Percentiles rank a stretch among this genome's conserved stretches.
Conservation (phyloP, 495 filamentous ascomycete species). For the Neurospora sp. region DNA sequence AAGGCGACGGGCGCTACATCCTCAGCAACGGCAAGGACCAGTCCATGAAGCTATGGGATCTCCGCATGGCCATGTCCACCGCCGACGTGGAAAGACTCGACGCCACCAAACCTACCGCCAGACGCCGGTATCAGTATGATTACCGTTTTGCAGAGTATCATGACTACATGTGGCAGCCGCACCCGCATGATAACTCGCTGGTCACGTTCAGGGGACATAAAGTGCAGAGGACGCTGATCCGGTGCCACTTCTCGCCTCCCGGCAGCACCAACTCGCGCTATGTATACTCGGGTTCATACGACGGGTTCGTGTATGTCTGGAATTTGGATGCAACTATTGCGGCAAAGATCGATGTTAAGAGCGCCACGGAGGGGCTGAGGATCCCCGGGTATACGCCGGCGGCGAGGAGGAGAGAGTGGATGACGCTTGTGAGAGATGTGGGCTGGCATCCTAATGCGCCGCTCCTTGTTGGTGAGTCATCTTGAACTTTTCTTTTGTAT, state of each 20-base stretch:
- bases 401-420: constrained; percentile 38
- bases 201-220: constrained; percentile 89
- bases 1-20: constrained; percentile 90
- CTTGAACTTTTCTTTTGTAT: not conserved
- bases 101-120: constrained; percentile 22
- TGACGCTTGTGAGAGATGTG: constrained; percentile 82
- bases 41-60: constrained; percentile 95
- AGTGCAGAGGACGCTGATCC: constrained; percentile 80
- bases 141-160: constrained; percentile 72
- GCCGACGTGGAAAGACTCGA: constrained; percentile 46
- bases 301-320: constrained; percentile 84
- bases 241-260: constrained; percentile 92
- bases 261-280: constrained; percentile 83
- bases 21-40: constrained; percentile 94
- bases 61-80: constrained; percentile 70
- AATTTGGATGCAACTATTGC: constrained; percentile 91
- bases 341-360: constrained; percentile 63
- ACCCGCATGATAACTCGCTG: constrained; percentile 81
- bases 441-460: constrained; percentile 92
- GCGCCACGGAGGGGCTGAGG: constrained; percentile 40
- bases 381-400: constrained; percentile 1
- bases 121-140: constrained; percentile 66
- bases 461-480: constrained; percentile 65
- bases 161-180: constrained; percentile 55
- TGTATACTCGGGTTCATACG: constrained; percentile 81